Evolutionary conservation across 768 basidiomycete species (phyloP).

Genomic region (Trametopsis cervina): DNA sequence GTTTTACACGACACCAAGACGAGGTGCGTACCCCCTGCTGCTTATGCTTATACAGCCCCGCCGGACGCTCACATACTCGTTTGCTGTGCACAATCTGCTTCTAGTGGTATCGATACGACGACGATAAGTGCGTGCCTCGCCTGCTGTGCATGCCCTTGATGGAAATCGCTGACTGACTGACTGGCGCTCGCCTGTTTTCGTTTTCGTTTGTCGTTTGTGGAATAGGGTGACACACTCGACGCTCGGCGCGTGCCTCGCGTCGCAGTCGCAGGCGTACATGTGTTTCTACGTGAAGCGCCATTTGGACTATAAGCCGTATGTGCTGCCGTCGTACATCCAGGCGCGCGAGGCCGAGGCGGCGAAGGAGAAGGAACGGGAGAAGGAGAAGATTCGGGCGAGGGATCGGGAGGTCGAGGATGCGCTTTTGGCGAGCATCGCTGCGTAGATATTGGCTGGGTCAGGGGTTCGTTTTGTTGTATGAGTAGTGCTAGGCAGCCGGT

Average conservation of each 20-base stretch:
- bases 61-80: neutral
- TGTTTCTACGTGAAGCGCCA: slow-evolving; percentile 92
- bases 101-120: slow-evolving; percentile 93
- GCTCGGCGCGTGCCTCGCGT: slow-evolving; percentile 58
- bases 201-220: neutral
- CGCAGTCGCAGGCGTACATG: slow-evolving; percentile 71
- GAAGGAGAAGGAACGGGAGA: slow-evolving; percentile 50
- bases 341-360: slow-evolving; percentile 61
- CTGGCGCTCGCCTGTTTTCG: neutral
- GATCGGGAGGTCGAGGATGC: slow-evolving; percentile 62
- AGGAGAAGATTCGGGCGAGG: slow-evolving; percentile 40
- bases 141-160: slow-evolving; percentile 4
- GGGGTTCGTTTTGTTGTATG: too few species aligned
- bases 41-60: neutral
- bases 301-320: slow-evolving; percentile 73
- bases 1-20: slow-evolving; percentile 76
- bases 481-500: too few species aligned
- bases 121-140: slow-evolving; percentile 65
- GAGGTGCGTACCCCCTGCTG: slow-evolving; percentile 51
- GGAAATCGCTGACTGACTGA: neutral
- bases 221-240: slow-evolving; percentile 65
- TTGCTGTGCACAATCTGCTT: neutral
- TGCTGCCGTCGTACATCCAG: slow-evolving; percentile 60
- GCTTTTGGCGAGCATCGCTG: slow-evolving; percentile 40
- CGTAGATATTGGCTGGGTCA: slow-evolving; percentile 13